Percentiles rank a stretch among this genome's conserved stretches.
Conservation (phyloP, 2,329 filamentous ascomycete genomes). For the Scorias spongiosa region DNA sequence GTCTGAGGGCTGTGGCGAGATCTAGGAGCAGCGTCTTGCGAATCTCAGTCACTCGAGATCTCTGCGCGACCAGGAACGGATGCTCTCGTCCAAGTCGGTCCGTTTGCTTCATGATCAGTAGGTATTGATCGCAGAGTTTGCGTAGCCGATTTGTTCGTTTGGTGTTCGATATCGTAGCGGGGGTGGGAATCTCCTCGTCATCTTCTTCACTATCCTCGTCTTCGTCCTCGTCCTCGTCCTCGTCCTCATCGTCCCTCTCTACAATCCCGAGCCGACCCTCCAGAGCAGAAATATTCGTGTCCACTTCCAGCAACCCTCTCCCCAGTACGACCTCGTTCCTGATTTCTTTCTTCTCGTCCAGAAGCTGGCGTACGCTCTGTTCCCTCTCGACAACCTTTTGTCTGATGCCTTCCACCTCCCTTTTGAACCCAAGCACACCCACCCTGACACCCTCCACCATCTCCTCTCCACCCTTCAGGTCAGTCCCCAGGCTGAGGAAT, state of each 20-base stretch:
- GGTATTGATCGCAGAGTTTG: slow-evolving; percentile 22
- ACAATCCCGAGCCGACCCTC: slow-evolving; percentile 47
- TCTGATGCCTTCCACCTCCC: slow-evolving; percentile 65
- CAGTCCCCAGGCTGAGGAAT: slow-evolving; percentile 69
- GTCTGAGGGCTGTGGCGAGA: slow-evolving; percentile 46
- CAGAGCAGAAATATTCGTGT: slow-evolving; percentile 45
- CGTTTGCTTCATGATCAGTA: slow-evolving; percentile 38
- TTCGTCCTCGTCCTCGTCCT: slow-evolving; percentile 14
- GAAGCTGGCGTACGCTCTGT: slow-evolving; percentile 44
- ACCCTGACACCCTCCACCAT: slow-evolving; percentile 81
- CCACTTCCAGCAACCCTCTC: slow-evolving; percentile 49
- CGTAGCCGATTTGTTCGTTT: slow-evolving; percentile 34
- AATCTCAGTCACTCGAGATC: slow-evolving; percentile 40
- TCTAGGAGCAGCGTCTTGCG: slow-evolving; percentile 50
- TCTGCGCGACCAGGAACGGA: slow-evolving; percentile 47
- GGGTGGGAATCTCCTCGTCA: slow-evolving; percentile 9
- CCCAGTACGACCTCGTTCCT: slow-evolving; percentile 47
- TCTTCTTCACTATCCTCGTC: slow-evolving; percentile 20
- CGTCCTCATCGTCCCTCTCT: slow-evolving; percentile 16
- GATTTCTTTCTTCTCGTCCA: slow-evolving; percentile 52
- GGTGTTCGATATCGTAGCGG: slow-evolving; percentile 1
- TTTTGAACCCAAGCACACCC: slow-evolving; percentile 67
- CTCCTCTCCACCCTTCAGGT: slow-evolving; percentile 76
- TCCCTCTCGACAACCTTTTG: slow-evolving; percentile 48
- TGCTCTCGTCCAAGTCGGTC: slow-evolving; percentile 39